Evolutionary conservation across 495 filamentous ascomycete species (phyloP).

Genomic region (Neurospora sp.): DNA sequence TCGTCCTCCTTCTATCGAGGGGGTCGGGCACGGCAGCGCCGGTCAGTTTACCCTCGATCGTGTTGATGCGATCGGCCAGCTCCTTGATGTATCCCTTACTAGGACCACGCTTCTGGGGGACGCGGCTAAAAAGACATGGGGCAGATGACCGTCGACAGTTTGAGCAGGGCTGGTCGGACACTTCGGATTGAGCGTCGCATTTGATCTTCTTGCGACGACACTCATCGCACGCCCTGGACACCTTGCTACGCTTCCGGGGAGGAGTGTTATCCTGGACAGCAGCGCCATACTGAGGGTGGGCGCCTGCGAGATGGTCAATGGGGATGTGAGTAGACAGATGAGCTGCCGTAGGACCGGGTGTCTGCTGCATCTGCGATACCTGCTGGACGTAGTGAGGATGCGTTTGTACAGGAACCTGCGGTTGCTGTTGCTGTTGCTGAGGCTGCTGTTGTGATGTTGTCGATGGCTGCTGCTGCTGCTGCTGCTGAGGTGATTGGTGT

Average conservation of each 20-base stretch:
- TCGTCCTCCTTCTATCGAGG: slow-evolving; percentile 18
- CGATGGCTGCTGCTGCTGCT: slow-evolving; percentile 1
- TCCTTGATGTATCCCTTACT: slow-evolving; percentile 99
- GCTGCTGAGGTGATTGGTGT: not conserved
- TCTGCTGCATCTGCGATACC: slow-evolving; percentile 1
- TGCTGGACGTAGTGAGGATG: slow-evolving; percentile 8
- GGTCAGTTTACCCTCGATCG: slow-evolving; percentile 56
- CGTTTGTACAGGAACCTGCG: not conserved
- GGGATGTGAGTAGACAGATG: slow-evolving; percentile 27
- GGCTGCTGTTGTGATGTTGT: slow-evolving; percentile 1
- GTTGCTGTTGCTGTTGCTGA: slow-evolving; percentile 8
- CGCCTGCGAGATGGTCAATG: slow-evolving; percentile 15
- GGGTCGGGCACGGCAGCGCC: slow-evolving; percentile 18
- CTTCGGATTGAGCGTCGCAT: slow-evolving; percentile 79
- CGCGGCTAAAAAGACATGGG: slow-evolving; percentile 79
- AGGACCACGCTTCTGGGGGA: slow-evolving; percentile 89
- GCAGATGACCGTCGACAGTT: slow-evolving; percentile 73
- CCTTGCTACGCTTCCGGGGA: slow-evolving; percentile 77
- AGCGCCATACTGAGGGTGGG: slow-evolving; percentile 10
- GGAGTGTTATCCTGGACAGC: slow-evolving; percentile 46
- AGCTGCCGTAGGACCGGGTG: slow-evolving; percentile 7
- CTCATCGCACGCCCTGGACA: slow-evolving; percentile 89
- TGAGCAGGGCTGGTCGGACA: slow-evolving; percentile 67
- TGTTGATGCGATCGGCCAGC: slow-evolving; percentile 76
- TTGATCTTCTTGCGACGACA: slow-evolving; percentile 95